Conservation (phyloP, 768 basidiomycete species). For the Lactarius vividus region DNA sequence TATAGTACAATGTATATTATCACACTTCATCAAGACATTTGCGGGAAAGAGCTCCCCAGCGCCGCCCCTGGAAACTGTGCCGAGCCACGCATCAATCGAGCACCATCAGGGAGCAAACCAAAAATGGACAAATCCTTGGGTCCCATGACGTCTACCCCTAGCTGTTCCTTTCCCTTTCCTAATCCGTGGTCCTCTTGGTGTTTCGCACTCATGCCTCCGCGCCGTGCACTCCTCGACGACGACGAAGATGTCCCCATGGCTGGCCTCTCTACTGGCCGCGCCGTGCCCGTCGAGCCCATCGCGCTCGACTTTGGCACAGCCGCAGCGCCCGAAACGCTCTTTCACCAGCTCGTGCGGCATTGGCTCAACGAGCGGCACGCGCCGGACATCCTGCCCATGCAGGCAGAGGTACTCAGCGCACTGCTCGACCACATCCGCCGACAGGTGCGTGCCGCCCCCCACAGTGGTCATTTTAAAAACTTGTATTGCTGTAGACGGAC, state of each 20-base stretch:
- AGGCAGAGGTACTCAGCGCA: constrained; percentile 61
- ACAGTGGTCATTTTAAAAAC: neutral
- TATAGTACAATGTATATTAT: too few species aligned
- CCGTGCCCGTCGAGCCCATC: constrained; percentile 9
- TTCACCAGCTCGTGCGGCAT: constrained; percentile 70
- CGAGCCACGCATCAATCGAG: neutral
- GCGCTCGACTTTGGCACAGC: constrained; percentile 17
- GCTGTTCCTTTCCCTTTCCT: neutral
- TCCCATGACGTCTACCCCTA: neutral
- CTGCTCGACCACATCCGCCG: constrained; percentile 75
- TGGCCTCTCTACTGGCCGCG: neutral
- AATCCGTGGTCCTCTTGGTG: neutral
- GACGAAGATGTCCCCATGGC: constrained; percentile 26
- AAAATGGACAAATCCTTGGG: neutral
- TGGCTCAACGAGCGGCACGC: constrained; percentile 87
- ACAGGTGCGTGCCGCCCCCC: constrained; percentile 56
- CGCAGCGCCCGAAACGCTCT: constrained; percentile 48
- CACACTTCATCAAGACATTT: neutral
- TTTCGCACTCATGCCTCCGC: constrained; percentile 21
- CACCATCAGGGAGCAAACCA: neutral
- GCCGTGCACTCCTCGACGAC: constrained; percentile 24
- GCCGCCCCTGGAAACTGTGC: neutral
- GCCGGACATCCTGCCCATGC: constrained; percentile 74
- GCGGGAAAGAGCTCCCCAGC: neutral
- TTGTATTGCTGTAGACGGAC: constrained; percentile 53